Evolutionary conservation across 2,329 filamentous ascomycete species (phyloP), one percentile per base, ranked within the genome.

Genomic region (Zasmidium angulare): DNA sequence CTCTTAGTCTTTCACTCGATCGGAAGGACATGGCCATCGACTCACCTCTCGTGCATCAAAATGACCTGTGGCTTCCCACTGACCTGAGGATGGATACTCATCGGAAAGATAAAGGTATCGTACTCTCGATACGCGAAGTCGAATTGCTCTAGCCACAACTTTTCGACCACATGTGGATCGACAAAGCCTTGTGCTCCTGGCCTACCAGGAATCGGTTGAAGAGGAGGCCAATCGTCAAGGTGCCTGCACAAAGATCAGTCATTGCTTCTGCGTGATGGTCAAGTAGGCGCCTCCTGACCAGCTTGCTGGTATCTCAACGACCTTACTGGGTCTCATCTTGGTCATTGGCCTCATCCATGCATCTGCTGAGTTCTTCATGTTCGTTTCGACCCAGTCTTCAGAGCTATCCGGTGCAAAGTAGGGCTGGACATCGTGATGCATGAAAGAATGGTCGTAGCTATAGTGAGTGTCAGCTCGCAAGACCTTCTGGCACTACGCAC

Each of bases 61-160:
- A 80, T 68, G 4, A 79, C 75, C 63, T 81, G 78, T 23, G 78
- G 75, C 69, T 78, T 79, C 3, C 78, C 79, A 62, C 74, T 76
- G 9, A 81, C 78, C 61, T 82, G 77, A 19, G 79, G 79, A 67
- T 81, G 78, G 46, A 80, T 77, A 29, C 71, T 76, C 43, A 81
- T 78, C 1, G 78, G 78, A 60, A 81, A 81, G 9, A 81, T 70
- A 58, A 81, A 81, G 9, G 71, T 71, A 12, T 79, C 77, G 59
- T 78, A 77, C 66, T 79, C 77, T 29, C 75, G 64, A 62, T 80
- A 80, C 43, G 73, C 70, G 58, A 74, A 81, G 53, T 77, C 75
- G 55, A 81, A 81, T 50, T 80, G 77, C 56, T 80, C 76, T 60
- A 74, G 74, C 79, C 78, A 82, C 24, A 78, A 64, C 47, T 70